Base-by-base conservation (phyloP, 768 basidiomycete genomes). In the Psilocybe sp. region DNA sequence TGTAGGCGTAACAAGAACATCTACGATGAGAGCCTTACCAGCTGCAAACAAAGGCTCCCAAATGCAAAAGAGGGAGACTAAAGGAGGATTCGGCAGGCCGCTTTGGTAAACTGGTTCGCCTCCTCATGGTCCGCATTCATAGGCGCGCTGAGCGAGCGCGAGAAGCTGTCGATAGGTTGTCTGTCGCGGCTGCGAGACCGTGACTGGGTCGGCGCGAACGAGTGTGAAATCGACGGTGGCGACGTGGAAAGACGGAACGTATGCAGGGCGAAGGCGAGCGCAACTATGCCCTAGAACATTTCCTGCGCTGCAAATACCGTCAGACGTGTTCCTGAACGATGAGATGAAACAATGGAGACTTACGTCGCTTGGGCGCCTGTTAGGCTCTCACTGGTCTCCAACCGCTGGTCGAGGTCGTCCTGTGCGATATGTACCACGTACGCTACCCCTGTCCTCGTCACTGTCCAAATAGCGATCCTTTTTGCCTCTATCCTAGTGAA, bases 1-100 rank as follows among this genome's bases (percentile, higher is more conserved):
- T 96, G 90, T 95, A 14, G 96, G 96, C 5, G 97, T 97, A 60
- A 94, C 78, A 64, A 99, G 84, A 61, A 99, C 93, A 85, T 99
- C 96, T 82, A 96, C 91, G 84, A 99, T 98, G 71, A 96, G 87
- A 67, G 97, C 95, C 80, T 95, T 93, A 80, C 96, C 96, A 85
- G 92, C 96, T 96, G 86, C 80, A 79, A 84, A 76, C 85, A 81
- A 89, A 87, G 89, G 80, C 85, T 85, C 86, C 87, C 71, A 74
- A 66, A 67, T 33, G 61, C 68, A 68, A 67, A 66, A 70, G n/a
- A 73, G 63, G 55, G 51, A 43, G 40, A 64, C 53, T 59, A 63
- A 70, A 71, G 69, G 68, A 67, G 64, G 54, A 57, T 31, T 43
- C 51, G 40, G 45, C 46, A 43, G 47, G 35, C 42, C 47, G 37